Conservation (phyloP, 192 early-diverging fungal species). For the Mortierella claussenii region DNA sequence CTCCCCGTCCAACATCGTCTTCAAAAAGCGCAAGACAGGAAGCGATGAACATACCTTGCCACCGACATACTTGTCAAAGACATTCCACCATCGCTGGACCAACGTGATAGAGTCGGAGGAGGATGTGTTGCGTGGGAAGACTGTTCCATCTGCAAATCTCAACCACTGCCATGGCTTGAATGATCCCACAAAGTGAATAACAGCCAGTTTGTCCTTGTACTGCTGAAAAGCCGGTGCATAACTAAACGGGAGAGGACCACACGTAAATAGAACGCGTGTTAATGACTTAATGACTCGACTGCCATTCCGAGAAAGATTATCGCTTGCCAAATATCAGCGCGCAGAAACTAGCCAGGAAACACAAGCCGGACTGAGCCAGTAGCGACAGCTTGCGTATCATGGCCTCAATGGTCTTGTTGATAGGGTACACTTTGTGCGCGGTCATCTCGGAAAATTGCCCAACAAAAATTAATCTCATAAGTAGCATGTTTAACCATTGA, state of each 20-base stretch:
- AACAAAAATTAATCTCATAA: too few species aligned
- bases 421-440: too few species aligned
- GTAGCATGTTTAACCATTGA: too few species aligned
- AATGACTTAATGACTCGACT: too few species aligned
- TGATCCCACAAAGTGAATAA: conserved; percentile 91
- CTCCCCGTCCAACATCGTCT: background rate
- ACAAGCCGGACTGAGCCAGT: too few species aligned
- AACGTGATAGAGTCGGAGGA: conserved; percentile 64
- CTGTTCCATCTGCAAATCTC: conserved; percentile 68
- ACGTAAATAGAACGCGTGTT: background rate
- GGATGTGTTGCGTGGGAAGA: conserved; percentile 58
- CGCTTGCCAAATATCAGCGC: too few species aligned
- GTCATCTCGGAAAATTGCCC: too few species aligned
- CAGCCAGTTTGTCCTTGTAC: conserved; percentile 76
- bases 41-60: conserved; percentile 57
- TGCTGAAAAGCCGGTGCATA: conserved; percentile 83
- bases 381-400: too few species aligned
- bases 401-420: too few species aligned
- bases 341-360: too few species aligned
- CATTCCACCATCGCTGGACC: conserved; percentile 79
- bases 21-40: too few species aligned
- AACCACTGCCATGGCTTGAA: conserved; percentile 91
- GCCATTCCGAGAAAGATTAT: too few species aligned
- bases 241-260: conserved; percentile 20
- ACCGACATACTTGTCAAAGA: conserved; percentile 67